A percentile compares a stretch with the other conserved stretches of the same genome.
Evolutionary conservation across 306 rosid genomes (phyloP).

Genomic region (Arachis stenosperma): DNA sequence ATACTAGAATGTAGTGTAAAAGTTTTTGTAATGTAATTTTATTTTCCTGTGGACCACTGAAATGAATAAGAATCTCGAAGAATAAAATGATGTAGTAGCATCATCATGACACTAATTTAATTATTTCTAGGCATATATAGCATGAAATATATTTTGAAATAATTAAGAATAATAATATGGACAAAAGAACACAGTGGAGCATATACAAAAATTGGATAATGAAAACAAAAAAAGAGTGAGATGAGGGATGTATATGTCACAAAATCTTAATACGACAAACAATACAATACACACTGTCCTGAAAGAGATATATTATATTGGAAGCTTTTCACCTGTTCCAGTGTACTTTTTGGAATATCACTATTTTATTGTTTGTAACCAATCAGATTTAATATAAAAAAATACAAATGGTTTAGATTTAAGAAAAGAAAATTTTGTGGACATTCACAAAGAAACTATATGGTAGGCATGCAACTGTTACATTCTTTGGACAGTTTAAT

Average conservation of each 20-base stretch:
- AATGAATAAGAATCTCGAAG: slow-evolving; percentile 42
- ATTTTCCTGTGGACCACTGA: slow-evolving; percentile 18
- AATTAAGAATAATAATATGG: not conserved
- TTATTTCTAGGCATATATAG: too few relatives aligned
- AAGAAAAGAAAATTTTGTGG: too few relatives aligned
- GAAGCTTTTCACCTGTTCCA: too few relatives aligned
- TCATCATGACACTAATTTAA: not conserved
- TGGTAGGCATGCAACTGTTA: too few relatives aligned
- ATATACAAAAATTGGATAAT: slow-evolving; percentile 28
- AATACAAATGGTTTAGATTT: too few relatives aligned
- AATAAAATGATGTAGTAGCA: slow-evolving; percentile 33
- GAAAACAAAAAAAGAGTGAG: slow-evolving; percentile 3
- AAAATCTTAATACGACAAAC: slow-evolving; percentile 43
- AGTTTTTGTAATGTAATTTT: not conserved
- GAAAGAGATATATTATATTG: too few relatives aligned
- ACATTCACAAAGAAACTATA: too few relatives aligned
- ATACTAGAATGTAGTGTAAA: not conserved
- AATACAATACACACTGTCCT: not conserved
- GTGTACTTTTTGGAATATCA: too few relatives aligned
- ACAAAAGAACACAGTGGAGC: slow-evolving; percentile 45
- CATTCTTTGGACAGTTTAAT: too few relatives aligned
- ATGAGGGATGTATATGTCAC: not conserved
- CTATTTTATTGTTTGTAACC: too few relatives aligned
- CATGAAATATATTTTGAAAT: too few relatives aligned
- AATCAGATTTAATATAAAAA: too few relatives aligned